A percentile compares a stretch with the other conserved stretches of the same genome.
These are phyloP conservation scores for Podila epigama DNA, from an alignment of 192 early-diverging fungal genomes.

Conservation along the genomic window DNA sequence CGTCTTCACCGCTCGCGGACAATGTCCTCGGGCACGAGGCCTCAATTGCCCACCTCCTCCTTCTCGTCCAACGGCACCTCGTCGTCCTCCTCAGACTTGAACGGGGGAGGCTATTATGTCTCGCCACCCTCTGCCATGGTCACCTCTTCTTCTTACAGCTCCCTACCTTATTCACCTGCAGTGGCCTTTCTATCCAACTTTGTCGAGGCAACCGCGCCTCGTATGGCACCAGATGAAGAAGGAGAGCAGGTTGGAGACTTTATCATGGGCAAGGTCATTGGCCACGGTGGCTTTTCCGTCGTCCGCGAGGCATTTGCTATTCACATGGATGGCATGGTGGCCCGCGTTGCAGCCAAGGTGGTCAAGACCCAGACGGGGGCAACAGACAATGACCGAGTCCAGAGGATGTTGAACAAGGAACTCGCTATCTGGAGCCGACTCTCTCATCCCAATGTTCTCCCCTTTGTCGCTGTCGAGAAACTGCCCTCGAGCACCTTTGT, in stretches of 20 bases:
- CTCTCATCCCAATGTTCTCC: slow-evolving; percentile 72
- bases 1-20: slow-evolving; percentile 40
- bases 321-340: slow-evolving; percentile 5
- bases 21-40: slow-evolving; percentile 33
- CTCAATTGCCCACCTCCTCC: slow-evolving; percentile 14
- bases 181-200: slow-evolving; percentile 41
- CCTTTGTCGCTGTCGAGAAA: slow-evolving; percentile 71
- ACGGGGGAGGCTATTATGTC: background rate
- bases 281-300: slow-evolving; percentile 76
- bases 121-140: slow-evolving; percentile 16
- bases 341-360: slow-evolving; percentile 73
- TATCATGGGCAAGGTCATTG: slow-evolving; percentile 71
- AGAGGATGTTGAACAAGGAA: slow-evolving; percentile 67
- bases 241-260: slow-evolving; percentile 81
- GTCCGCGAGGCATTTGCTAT: slow-evolving; percentile 72
- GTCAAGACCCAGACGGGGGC: slow-evolving; percentile 59
- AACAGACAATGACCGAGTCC: slow-evolving; percentile 49
- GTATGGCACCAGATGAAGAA: slow-evolving; percentile 53
- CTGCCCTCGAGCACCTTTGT: slow-evolving; percentile 73
- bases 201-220: slow-evolving; percentile 18
- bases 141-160: slow-evolving; percentile 40
- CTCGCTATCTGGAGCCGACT: slow-evolving; percentile 72
- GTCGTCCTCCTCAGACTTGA: background rate
- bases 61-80: slow-evolving; percentile 24
- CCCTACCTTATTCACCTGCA: slow-evolving; percentile 43